These are phyloP conservation scores for Ogataea nonfermentans DNA, from an alignment of 805 yeast species.

Conservation along the genomic window DNA sequence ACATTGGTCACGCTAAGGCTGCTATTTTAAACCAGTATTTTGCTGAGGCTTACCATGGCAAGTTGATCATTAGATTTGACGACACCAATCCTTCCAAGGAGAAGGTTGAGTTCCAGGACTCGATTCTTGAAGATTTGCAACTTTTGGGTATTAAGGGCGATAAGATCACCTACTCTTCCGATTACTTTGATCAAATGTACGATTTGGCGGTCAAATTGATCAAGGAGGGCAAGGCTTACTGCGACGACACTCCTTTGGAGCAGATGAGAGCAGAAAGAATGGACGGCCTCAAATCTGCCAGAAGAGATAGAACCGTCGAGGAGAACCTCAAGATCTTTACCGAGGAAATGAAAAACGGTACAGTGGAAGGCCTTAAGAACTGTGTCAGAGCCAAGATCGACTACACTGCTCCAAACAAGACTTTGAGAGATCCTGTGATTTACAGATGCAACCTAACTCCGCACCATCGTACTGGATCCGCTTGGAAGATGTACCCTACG, in stretches of 20 bases:
- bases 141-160: slow-evolving; percentile 94
- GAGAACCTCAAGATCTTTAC: slow-evolving; percentile 86
- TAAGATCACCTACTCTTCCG: slow-evolving; percentile 81
- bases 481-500: slow-evolving; percentile 97
- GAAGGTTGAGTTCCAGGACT: slow-evolving; percentile 89
- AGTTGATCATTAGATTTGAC: slow-evolving; percentile 93
- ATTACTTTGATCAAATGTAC: slow-evolving; percentile 90
- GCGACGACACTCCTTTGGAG: slow-evolving; percentile 94
- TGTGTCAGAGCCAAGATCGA: slow-evolving; percentile 98
- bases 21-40: slow-evolving; percentile 95
- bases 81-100: slow-evolving; percentile 98
- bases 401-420: slow-evolving; percentile 85
- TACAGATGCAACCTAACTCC: slow-evolving; percentile 97
- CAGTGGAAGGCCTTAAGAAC: slow-evolving; percentile 87
- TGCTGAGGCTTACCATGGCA: slow-evolving; percentile 94
- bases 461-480: slow-evolving; percentile 91
- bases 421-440: slow-evolving; percentile 96
- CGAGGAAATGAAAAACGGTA: slow-evolving; percentile 90
- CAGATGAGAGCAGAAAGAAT: slow-evolving; percentile 98
- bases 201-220: slow-evolving; percentile 81
- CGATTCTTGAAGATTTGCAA: slow-evolving; percentile 88
- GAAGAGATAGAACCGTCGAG: slow-evolving; percentile 91
- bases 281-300: slow-evolving; percentile 90
- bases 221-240: slow-evolving; percentile 94
- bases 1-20: slow-evolving; percentile 99